phyloP scores from a whole-genome alignment of 805 yeast genomes.

The Candida boleticola region DNA sequence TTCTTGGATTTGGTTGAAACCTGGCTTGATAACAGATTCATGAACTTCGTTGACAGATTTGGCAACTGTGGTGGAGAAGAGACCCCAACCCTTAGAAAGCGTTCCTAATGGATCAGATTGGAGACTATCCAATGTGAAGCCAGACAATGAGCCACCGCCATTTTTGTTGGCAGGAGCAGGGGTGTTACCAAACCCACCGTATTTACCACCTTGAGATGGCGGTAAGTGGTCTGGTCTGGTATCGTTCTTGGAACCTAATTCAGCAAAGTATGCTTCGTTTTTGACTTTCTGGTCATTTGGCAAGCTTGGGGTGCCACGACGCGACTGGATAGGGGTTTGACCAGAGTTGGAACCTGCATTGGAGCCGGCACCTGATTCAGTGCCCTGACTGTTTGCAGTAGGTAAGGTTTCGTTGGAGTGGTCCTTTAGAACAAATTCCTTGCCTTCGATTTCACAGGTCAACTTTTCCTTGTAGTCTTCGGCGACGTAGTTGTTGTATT shows the following conservation, averaged over 20 bases:
- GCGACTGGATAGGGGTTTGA: slow-evolving; percentile 34
- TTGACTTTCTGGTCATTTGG: slow-evolving; percentile 45
- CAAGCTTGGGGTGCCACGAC: slow-evolving; percentile 39
- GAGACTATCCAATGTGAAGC: slow-evolving; percentile 63
- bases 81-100: slow-evolving; percentile 88
- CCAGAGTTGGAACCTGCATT: slow-evolving; percentile 2
- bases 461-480: slow-evolving; percentile 87
- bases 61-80: slow-evolving; percentile 81
- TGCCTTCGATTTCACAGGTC: slow-evolving; percentile 72
- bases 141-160: slow-evolving; percentile 46
- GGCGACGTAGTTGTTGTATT: slow-evolving; percentile 90
- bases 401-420: slow-evolving; percentile 50
- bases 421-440: slow-evolving; percentile 63
- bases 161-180: slow-evolving; percentile 46
- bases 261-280: slow-evolving; percentile 81
- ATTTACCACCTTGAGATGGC: slow-evolving; percentile 93
- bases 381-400: slow-evolving; percentile 8
- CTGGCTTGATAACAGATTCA: slow-evolving; percentile 88
- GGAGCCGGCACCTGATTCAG: neutral
- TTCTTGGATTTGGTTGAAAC: slow-evolving; percentile 71
- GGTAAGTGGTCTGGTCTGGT: slow-evolving; percentile 74
- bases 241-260: slow-evolving; percentile 70
- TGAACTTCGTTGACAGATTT: slow-evolving; percentile 84
- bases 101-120: slow-evolving; percentile 91
- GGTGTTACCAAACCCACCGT: slow-evolving; percentile 86